A percentile compares a stretch with the other conserved stretches of the same genome.
Evolutionary conservation across 495 filamentous ascomycete genomes (phyloP).

Genomic region (Diplogelasinospora grovesii): DNA sequence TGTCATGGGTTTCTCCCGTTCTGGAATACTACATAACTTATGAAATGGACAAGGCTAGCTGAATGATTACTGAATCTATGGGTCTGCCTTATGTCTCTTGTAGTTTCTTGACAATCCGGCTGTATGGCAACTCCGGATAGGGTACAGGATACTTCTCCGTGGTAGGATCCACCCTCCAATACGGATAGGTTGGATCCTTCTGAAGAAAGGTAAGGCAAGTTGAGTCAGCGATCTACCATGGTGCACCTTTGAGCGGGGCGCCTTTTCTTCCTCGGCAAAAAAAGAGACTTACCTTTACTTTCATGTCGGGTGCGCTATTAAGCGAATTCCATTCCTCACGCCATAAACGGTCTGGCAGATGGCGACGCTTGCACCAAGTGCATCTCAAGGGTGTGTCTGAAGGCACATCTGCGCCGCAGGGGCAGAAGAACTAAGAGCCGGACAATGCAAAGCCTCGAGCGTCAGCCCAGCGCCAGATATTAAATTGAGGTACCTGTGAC

Average conservation of each 20-base stretch:
- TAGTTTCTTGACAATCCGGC: neutral
- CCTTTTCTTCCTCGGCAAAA: too few relatives aligned
- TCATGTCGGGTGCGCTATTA: neutral
- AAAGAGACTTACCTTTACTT: neutral
- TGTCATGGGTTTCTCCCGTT: too few relatives aligned
- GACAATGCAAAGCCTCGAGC: neutral
- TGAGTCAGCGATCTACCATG: neutral
- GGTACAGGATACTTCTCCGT: neutral
- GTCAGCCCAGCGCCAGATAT: too few relatives aligned
- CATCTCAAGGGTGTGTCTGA: neutral
- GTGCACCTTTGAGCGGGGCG: neutral
- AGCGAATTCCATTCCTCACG: neutral
- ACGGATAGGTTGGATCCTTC: neutral
- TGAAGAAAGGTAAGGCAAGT: neutral
- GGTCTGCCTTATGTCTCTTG: too few relatives aligned
- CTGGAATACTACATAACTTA: too few relatives aligned
- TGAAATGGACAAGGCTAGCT: too few relatives aligned
- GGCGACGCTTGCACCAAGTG: constrained; percentile 3
- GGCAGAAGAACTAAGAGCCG: neutral
- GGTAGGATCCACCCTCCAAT: neutral
- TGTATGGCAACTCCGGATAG: neutral
- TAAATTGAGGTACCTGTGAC: neutral
- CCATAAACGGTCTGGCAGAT: neutral
- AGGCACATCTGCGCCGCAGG: constrained; percentile 1
- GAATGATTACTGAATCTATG: too few relatives aligned